Percentiles rank a stretch among this genome's conserved stretches.
These are phyloP conservation scores for Phytophthora aleatoria DNA, from an alignment of 352 stramenopile genomes.

Conservation along the genomic window DNA sequence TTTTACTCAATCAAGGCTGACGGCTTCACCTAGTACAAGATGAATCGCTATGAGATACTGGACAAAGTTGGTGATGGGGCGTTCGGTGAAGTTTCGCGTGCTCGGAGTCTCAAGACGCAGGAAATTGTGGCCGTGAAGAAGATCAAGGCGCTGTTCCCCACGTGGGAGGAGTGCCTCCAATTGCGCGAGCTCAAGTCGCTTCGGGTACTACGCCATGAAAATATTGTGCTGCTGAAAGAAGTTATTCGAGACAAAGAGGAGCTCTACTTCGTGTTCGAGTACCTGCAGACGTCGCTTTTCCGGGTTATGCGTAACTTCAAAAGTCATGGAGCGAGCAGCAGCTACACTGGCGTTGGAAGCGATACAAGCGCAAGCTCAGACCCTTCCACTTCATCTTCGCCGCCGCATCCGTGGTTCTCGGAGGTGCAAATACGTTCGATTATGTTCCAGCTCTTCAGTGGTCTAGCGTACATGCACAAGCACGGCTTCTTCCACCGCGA, in stretches of 20 bases:
- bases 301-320: constrained; percentile 62
- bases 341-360: constrained; percentile 55
- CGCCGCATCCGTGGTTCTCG: constrained; percentile 46
- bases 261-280: constrained; percentile 91
- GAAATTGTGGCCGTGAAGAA: constrained; percentile 91
- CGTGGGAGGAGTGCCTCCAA: constrained; percentile 85
- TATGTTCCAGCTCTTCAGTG: constrained; percentile 81
- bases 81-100: constrained; percentile 93
- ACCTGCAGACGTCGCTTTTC: constrained; percentile 84
- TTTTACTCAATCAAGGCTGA: background rate
- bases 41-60: constrained; percentile 93
- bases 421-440: constrained; percentile 75
- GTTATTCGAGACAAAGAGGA: constrained; percentile 87
- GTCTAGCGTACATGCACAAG: constrained; percentile 83
- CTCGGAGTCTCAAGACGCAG: constrained; percentile 89
- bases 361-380: constrained; percentile 24
- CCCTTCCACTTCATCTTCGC: constrained; percentile 9
- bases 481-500: constrained; percentile 85
- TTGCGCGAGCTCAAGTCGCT: constrained; percentile 83
- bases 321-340: constrained; percentile 15
- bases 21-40: constrained; percentile 23
- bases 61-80: constrained; percentile 93
- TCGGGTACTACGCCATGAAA: constrained; percentile 75
- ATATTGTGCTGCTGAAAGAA: constrained; percentile 87
- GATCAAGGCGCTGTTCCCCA: constrained; percentile 79